Evolutionary conservation across 495 filamentous ascomycete genomes (phyloP), one percentile per base, ranked within the genome.

Genomic region (Lophiostoma macrostomum): DNA sequence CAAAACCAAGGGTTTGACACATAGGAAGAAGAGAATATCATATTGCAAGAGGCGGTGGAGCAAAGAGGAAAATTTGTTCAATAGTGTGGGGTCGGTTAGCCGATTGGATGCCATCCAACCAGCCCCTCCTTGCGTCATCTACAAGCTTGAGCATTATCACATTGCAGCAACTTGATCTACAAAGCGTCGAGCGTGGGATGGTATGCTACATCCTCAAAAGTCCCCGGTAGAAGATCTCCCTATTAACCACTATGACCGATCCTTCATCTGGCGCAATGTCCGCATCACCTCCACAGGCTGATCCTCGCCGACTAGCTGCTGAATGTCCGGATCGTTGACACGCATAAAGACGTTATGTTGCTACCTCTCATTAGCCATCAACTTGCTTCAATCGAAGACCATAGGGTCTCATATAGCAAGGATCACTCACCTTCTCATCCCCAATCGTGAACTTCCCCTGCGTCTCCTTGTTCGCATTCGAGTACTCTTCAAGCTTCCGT

Each of bases 341-440:
- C 83, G 79, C 93, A 98, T 97, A 63, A 98, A 98, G 2, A 96
- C 90, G 67, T 98, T 98, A 67, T 97, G 91, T 67, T 89, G 70
- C 91, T 94, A 64, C n/a, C 18, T 1, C 18, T 8, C 10, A 39
- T 39, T 48, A 22, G 28, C 43, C 53, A 25, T 35, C 28, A 18
- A 44, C 46, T 46, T 41, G 25, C 28, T 13, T 18, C 23, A 6
- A 16, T 1, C 5, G 24, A 25, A 37, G 18, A 16, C 20, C 8
- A 20, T 3, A 20, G 24, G 12, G 42, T 30, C 22, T 13, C 13
- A 28, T 31, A 16, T 38, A 20, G n/a, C 11, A 29, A 30, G n/a
- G 7, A 43, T 1, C 8, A 39, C 70, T 59, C 71, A 90, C 88
- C 85, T 98, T 98, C 71, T 98, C 93, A 67, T 98, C 90, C 0